A percentile compares a stretch with the other conserved stretches of the same genome.
Evolutionary conservation across 2,329 filamentous ascomycete genomes (phyloP).

Genomic region (Fusarium drepaniforme): DNA sequence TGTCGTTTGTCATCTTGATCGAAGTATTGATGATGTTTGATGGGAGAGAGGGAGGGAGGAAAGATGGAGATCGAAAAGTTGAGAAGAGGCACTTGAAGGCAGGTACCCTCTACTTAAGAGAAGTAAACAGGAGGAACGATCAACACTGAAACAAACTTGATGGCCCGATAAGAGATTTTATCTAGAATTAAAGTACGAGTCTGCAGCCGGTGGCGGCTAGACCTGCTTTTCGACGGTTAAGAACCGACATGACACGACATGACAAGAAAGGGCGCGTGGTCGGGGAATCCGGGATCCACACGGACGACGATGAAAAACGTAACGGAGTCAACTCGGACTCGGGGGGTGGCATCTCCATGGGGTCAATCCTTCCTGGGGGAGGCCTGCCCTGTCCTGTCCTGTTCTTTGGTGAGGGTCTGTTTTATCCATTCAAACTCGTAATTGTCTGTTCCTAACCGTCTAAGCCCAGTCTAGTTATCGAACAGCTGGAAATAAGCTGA

Average conservation of each 20-base stretch:
- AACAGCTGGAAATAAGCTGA: not conserved
- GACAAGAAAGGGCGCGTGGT: slow-evolving; percentile 13
- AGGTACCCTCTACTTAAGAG: not conserved
- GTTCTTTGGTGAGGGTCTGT: not conserved
- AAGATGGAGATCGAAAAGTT: not conserved
- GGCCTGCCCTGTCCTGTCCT: not conserved
- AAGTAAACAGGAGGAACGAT: not conserved
- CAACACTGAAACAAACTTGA: not conserved
- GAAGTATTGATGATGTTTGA: slow-evolving; percentile 11
- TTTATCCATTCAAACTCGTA: slow-evolving; percentile 33
- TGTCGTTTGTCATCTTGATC: slow-evolving; percentile 16
- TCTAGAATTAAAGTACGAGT: slow-evolving; percentile 12
- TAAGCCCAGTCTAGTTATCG: not conserved
- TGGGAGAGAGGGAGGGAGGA: slow-evolving; percentile 17
- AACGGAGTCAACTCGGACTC: slow-evolving; percentile 13
- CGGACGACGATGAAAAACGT: slow-evolving; percentile 2
- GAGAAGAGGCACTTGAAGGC: not conserved
- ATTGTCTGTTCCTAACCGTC: slow-evolving; percentile 2
- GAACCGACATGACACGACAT: not conserved
- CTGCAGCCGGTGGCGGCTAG: slow-evolving; percentile 16
- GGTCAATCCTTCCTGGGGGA: not conserved
- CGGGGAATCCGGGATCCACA: slow-evolving; percentile 34
- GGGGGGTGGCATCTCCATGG: slow-evolving; percentile 12
- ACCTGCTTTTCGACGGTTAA: slow-evolving; percentile 33
- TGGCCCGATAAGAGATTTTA: slow-evolving; percentile 3